phyloP scores from a whole-genome alignment of 1,139 yeast species.

The Blastobotrys buckinghamii region DNA sequence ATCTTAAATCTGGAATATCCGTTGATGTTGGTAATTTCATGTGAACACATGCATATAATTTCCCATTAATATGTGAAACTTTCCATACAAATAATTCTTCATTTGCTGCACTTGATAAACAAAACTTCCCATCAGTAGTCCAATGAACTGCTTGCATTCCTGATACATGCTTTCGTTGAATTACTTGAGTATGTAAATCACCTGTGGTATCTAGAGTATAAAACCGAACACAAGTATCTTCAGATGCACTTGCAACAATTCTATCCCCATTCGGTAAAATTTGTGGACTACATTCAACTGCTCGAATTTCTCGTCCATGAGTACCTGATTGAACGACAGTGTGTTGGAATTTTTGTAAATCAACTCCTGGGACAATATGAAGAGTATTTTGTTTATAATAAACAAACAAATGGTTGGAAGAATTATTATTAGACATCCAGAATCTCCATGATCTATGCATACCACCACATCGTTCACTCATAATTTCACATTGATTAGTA shows the following conservation, averaged over 20 bases:
- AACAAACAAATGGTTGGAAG: conserved; percentile 34
- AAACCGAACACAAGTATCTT: conserved; percentile 73
- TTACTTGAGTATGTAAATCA: conserved; percentile 45
- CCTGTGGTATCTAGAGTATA: conserved; percentile 44
- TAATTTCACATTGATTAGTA: conserved; percentile 62
- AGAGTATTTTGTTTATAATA: conserved; percentile 49
- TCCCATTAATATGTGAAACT: conserved; percentile 27
- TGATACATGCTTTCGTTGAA: conserved; percentile 75
- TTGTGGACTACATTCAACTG: conserved; percentile 28
- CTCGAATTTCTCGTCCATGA: conserved; percentile 76
- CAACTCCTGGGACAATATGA: conserved; percentile 11
- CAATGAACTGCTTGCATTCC: conserved; percentile 77
- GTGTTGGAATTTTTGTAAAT: conserved; percentile 24
- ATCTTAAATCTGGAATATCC: conserved; percentile 74
- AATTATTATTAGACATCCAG: conserved; percentile 13
- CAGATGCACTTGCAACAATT: conserved; percentile 68
- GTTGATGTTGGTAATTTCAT: conserved; percentile 32
- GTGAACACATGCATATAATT: conserved; percentile 20
- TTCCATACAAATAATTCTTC: conserved; percentile 87
- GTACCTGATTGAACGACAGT: conserved; percentile 50
- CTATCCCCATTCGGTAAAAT: conserved; percentile 23
- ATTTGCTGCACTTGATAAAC: conserved; percentile 75
- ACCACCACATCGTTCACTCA: conserved; percentile 82
- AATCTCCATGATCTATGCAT: conserved; percentile 75
- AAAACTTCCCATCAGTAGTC: conserved; percentile 42